Evolutionary conservation across 108 stramenopile genomes (phyloP).

Genomic region (Pseudonitzschia pungens): DNA sequence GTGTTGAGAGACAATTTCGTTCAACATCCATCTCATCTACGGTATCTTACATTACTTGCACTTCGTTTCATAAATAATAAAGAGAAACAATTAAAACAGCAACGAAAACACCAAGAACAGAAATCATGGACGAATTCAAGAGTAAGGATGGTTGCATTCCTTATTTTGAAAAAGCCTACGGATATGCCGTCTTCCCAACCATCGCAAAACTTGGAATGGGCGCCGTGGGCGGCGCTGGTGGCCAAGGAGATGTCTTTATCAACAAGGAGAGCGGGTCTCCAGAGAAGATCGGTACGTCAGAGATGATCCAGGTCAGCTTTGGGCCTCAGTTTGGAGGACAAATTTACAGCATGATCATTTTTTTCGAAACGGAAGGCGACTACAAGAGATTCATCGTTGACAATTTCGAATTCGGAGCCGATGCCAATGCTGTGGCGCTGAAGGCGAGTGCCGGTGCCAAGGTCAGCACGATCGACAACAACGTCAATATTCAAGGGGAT

Average conservation of each 20-base stretch:
- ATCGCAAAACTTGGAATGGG: constrained; percentile 44
- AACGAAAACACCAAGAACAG: too few species aligned
- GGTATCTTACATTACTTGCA: too few species aligned
- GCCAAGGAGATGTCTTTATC: constrained; percentile 36
- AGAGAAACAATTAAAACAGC: too few species aligned
- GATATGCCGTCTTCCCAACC: constrained; percentile 41
- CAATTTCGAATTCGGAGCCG: constrained; percentile 48
- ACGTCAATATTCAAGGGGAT: constrained; percentile 10
- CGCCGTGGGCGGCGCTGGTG: constrained; percentile 43
- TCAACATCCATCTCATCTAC: too few species aligned
- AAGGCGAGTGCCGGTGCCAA: constrained; percentile 34
- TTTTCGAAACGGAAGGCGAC: constrained; percentile 46
- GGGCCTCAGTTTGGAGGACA: constrained; percentile 51
- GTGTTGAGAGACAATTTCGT: too few species aligned
- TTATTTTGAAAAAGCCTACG: constrained; percentile 44
- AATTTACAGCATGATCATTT: constrained; percentile 44
- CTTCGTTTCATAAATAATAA: too few species aligned
- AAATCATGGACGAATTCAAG: constrained; percentile 47
- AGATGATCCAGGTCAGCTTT: constrained; percentile 30
- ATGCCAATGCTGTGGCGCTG: constrained; percentile 48
- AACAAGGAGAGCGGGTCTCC: constrained; percentile 15
- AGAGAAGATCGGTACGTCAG: constrained; percentile 26
- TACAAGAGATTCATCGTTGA: constrained; percentile 31
- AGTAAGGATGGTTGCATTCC: constrained; percentile 39
- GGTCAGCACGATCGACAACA: constrained; percentile 42